A percentile compares a stretch with the other conserved stretches of the same genome.
Evolutionary conservation across 2,329 filamentous ascomycete genomes (phyloP).

Genomic region (Fusarium guadeloupense): DNA sequence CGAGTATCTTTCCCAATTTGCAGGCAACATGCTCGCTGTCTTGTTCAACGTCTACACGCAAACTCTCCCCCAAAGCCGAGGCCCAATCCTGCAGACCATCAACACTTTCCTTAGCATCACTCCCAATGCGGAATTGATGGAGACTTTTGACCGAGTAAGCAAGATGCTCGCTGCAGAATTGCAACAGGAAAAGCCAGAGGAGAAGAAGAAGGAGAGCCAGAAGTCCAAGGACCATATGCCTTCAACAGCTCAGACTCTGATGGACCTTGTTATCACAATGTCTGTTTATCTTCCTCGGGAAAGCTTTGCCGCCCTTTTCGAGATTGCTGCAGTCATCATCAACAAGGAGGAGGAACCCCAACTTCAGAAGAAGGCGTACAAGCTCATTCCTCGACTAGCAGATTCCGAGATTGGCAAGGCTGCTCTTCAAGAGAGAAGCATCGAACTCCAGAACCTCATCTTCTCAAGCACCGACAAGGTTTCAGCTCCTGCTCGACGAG

Average conservation of each 20-base stretch:
- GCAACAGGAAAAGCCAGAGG: slow-evolving; percentile 56
- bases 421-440: slow-evolving; percentile 79
- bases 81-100: slow-evolving; percentile 91
- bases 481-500: slow-evolving; percentile 84
- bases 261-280: slow-evolving; percentile 97
- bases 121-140: slow-evolving; percentile 78
- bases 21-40: slow-evolving; percentile 90
- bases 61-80: slow-evolving; percentile 90
- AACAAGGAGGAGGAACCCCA: slow-evolving; percentile 86
- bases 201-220: slow-evolving; percentile 70
- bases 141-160: slow-evolving; percentile 88
- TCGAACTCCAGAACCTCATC: slow-evolving; percentile 84
- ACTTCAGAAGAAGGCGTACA: slow-evolving; percentile 98
- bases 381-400: slow-evolving; percentile 90
- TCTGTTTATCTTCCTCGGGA: slow-evolving; percentile 90
- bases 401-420: slow-evolving; percentile 79
- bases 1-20: slow-evolving; percentile 78
- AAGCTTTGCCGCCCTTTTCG: slow-evolving; percentile 86
- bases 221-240: slow-evolving; percentile 79
- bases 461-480: slow-evolving; percentile 84
- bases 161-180: slow-evolving; percentile 82
- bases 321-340: slow-evolving; percentile 84
- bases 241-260: slow-evolving; percentile 91
- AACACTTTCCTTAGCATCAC: slow-evolving; percentile 94
- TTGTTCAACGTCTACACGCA: slow-evolving; percentile 99